These are phyloP conservation scores for Yamadazyma sp. DNA, from an alignment of 805 yeast genomes.

Conservation along the genomic window DNA sequence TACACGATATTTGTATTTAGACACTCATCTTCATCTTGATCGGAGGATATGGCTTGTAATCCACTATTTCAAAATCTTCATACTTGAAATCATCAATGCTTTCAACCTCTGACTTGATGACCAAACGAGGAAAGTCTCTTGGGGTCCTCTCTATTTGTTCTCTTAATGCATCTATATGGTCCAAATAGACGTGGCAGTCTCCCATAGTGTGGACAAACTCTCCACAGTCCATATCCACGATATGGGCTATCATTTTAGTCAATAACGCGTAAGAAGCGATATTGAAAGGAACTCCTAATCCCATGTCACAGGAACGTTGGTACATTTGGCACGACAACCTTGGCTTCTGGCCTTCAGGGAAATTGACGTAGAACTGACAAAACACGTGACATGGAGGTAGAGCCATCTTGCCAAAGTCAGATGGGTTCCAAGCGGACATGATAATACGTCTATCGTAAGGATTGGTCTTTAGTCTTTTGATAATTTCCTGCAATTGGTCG, in stretches of 20 bases:
- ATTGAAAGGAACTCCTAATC: conserved; percentile 98
- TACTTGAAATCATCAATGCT: conserved; percentile 83
- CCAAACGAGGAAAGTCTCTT: conserved; percentile 73
- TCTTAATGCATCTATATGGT: conserved; percentile 88
- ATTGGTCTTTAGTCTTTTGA: conserved; percentile 74
- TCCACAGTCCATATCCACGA: conserved; percentile 94
- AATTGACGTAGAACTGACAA: conserved; percentile 90
- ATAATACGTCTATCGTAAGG: conserved; percentile 96
- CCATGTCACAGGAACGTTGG: conserved; percentile 99
- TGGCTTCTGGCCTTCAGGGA: conserved; percentile 61
- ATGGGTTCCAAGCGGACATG: conserved; percentile 98
- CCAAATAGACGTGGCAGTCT: conserved; percentile 92
- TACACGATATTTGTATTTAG: conserved; percentile 27
- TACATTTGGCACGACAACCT: conserved; percentile 83
- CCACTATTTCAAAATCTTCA: conserved; percentile 82
- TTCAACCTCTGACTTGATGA: conserved; percentile 60
- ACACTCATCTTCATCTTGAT: conserved; percentile 98
- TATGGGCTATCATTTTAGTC: conserved; percentile 92
- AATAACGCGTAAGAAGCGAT: conserved; percentile 94
- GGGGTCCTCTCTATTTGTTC: conserved; percentile 79
- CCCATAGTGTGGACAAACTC: conserved; percentile 95
- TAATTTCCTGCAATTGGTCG: conserved; percentile 83
- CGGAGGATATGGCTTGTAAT: conserved; percentile 76
- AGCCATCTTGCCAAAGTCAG: conserved; percentile 92
- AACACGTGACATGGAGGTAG: conserved; percentile 98